Percentiles rank a stretch among this genome's conserved stretches.
Conservation (phyloP, 495 filamentous ascomycete genomes). For the Talaromyces liani region DNA sequence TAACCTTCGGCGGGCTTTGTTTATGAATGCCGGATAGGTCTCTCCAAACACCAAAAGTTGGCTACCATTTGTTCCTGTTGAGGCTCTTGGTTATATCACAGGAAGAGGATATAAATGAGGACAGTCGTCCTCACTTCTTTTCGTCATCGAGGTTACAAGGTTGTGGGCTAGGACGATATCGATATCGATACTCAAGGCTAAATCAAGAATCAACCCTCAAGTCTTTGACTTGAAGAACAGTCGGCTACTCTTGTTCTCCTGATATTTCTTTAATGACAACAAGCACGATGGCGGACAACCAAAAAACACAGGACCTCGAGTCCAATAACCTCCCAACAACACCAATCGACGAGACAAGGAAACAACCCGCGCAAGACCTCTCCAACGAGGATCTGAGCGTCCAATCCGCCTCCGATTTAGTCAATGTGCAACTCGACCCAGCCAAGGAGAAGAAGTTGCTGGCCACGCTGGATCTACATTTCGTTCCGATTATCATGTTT, state of each 20-base stretch:
- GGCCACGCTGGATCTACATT: constrained; percentile 33
- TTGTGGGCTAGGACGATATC: background rate
- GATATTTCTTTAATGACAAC: background rate
- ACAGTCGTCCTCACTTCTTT: background rate
- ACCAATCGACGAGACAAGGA: background rate
- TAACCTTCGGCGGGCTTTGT: background rate
- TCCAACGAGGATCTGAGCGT: background rate
- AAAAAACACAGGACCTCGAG: background rate
- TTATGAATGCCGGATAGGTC: background rate
- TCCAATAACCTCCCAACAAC: background rate
- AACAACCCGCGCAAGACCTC: background rate
- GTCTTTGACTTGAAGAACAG: background rate
- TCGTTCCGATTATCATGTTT: constrained; percentile 42
- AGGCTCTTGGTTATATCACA: background rate
- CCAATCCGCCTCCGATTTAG: constrained; percentile 1
- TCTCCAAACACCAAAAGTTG: background rate
- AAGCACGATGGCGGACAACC: background rate
- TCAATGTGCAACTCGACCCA: constrained; percentile 22
- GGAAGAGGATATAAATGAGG: background rate
- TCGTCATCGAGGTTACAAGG: background rate
- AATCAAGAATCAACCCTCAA: too few relatives aligned
- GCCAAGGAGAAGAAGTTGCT: constrained; percentile 30
- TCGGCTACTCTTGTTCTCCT: background rate
- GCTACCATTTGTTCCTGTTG: background rate
- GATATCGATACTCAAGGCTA: background rate